Evolutionary conservation across 352 stramenopile genomes (phyloP), one percentile per base, ranked within the genome.

Genomic region (Phytophthora sp.): DNA sequence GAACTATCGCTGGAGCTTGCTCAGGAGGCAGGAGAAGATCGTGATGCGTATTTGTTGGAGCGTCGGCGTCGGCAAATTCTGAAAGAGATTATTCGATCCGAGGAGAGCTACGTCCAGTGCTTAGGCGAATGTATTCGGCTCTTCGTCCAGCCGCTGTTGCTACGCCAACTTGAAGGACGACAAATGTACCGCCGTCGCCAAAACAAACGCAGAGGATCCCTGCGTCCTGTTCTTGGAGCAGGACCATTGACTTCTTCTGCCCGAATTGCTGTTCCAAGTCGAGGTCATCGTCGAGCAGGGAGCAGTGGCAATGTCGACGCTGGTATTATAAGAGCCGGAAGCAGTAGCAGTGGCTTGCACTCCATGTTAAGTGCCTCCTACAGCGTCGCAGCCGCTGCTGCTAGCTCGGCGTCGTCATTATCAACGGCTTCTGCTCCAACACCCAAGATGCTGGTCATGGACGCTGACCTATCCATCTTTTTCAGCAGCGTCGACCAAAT

Each of bases 401-500:
- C 73, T 9, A 77, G 58, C 16, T 72, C 69, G 7, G 47, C 66
- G 8, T 73, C 69, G 15, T 64, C 66, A 4, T 44, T 71, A 24
- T 74, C 69, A 16, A 53, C 66, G 20, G 52, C 51, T n/a, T 66
- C 69, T 24, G 30, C 53, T 4, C 61, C 54, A 27, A n/a, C 49
- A 16, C 55, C 63, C 33, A 90, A 89, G 65, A 73, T 81, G 16
- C 52, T 93, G n/a, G 66, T 94, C 12, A 79, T 96, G 68, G 84
- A 96, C 45, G 88, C 88, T 7, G 84, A 92, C 47, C 82, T 96
- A 69, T 86, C 86, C 8, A 91, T 96, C 50, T 96, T 96, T 53
- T 96, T 96, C 57, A 93, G 74, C 71, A 94, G 86, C 46, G 88
- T 96, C 16, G 86, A 94, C 42, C 86, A 96, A 54, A 93, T 96